Base-by-base conservation (phyloP, 257 asterid species). In the Ophiorrhiza pumila region DNA sequence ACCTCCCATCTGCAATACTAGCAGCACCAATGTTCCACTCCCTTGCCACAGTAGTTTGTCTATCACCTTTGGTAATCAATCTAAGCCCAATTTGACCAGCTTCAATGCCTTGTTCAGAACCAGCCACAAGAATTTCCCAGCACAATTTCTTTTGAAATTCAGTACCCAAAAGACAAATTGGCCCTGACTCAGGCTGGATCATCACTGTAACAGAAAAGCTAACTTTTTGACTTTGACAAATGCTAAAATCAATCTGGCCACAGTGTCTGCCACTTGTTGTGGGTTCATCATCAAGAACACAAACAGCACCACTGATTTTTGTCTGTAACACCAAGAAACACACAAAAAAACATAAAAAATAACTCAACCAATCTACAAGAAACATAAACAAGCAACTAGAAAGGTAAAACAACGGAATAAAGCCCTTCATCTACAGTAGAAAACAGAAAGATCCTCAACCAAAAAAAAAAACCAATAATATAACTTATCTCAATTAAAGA, bases 111-210 rank as follows among this genome's bases (percentile, higher is more conserved):
- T 95, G 99, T 77, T 95, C 99, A 41, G 99, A 85, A 76, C 99
- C 99, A 71, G 98, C 99, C 80, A 95, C 98, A 50, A 95, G 91
- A 81, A 95, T 86, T 77, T 95, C 99, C 95, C 97, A 90, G 81
- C 99, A 95, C 57, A 85, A 82, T 68, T 79, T 86, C 75, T 90
- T 91, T 81, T 90, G 88, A 83, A 87, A 95, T 83, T 95, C 97
- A 74, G 99, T 87, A 76, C 99, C 99, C 46, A 95, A 71, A 61
- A 95, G 97, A 83, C 98, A 95, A 71, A 92, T 90, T 49, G 99
- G 98, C 39, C 99, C 98, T 43, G 98, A 95, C 76, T 95, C 99
- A 17, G 98, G 98, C 86, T 95, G 99, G 73, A 95, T 89, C 96
- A 95, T 92, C 74, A 86, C 97, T 17, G 97, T 78, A 68, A 87